phyloP scores from a whole-genome alignment of 2,329 filamentous ascomycete species.

The Colletotrichum sp. region DNA sequence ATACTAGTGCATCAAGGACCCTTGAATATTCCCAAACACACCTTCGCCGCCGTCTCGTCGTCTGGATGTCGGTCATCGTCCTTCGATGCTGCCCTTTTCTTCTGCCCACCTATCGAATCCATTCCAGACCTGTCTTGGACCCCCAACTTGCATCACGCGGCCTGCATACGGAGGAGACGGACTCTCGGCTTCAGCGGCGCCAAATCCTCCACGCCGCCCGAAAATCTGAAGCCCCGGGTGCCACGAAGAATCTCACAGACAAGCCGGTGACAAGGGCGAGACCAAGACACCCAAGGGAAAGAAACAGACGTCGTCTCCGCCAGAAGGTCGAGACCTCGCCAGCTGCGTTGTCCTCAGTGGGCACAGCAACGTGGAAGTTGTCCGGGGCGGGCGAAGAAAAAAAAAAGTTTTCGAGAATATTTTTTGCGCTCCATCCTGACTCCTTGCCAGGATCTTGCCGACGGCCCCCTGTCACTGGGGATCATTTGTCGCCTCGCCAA shows the following conservation, averaged over 20 bases:
- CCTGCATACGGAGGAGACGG: not conserved
- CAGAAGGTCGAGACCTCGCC: not conserved
- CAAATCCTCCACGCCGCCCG: not conserved
- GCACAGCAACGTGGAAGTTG: constrained; percentile 10
- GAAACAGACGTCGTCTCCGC: not conserved
- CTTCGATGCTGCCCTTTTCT: not conserved
- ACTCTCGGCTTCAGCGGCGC: constrained; percentile 9
- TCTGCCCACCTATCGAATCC: not conserved
- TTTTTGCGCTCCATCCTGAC: not conserved
- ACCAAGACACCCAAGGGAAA: not conserved
- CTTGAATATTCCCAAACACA: not conserved
- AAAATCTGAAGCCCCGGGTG: not conserved
- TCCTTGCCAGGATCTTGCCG: constrained; percentile 8
- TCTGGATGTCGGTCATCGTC: not conserved
- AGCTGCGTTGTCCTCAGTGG: not conserved
- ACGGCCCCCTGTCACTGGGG: constrained; percentile 1
- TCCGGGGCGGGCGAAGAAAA: not conserved
- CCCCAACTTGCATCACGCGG: not conserved
- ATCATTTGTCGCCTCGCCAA: constrained; percentile 6
- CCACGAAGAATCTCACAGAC: not conserved
- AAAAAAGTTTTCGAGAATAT: not conserved
- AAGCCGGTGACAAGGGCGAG: not conserved
- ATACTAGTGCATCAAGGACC: not conserved
- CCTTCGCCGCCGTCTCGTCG: not conserved
- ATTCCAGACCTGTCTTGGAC: constrained; percentile 11